Evolutionary conservation across 139 green algal species (phyloP).

Genomic region (Penium margaritaceum): DNA sequence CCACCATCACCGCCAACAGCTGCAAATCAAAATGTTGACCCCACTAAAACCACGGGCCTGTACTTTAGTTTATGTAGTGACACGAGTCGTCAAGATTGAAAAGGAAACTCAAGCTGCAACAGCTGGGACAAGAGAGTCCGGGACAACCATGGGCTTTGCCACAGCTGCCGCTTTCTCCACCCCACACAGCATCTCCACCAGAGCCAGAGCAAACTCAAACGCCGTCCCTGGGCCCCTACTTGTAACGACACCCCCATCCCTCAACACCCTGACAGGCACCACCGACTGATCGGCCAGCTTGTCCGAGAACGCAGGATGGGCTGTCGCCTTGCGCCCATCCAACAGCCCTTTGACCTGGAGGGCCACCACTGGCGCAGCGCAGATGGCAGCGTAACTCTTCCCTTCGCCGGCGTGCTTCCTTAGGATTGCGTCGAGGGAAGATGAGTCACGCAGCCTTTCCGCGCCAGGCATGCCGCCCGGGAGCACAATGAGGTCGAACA

Average conservation of each 20-base stretch:
- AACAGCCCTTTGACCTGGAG: constrained; percentile 74
- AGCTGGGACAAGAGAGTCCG: too few species aligned
- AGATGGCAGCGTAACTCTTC: constrained; percentile 78
- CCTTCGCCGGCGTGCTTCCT: constrained; percentile 53
- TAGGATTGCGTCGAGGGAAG: constrained; percentile 43
- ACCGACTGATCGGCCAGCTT: constrained; percentile 27
- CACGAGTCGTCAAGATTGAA: too few species aligned
- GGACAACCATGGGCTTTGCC: constrained; percentile 90
- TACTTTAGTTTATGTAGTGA: too few species aligned
- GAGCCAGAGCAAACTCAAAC: constrained; percentile 86
- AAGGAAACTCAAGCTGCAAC: too few species aligned
- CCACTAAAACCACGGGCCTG: too few species aligned
- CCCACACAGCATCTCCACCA: constrained; percentile 83
- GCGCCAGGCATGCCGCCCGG: constrained; percentile 86
- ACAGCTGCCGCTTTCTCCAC: constrained; percentile 75
- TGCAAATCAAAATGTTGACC: too few species aligned
- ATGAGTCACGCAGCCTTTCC: constrained; percentile 69
- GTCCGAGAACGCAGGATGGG: constrained; percentile 76
- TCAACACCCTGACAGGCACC: constrained; percentile 69
- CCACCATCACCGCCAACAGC: too few species aligned
- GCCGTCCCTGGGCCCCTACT: constrained; percentile 79
- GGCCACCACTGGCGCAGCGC: constrained; percentile 82
- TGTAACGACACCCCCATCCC: constrained; percentile 77
- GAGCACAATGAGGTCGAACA: background rate
- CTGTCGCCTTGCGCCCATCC: constrained; percentile 66